Base-by-base conservation (phyloP, 495 filamentous ascomycete species). In the Pyrenula massariospora region DNA sequence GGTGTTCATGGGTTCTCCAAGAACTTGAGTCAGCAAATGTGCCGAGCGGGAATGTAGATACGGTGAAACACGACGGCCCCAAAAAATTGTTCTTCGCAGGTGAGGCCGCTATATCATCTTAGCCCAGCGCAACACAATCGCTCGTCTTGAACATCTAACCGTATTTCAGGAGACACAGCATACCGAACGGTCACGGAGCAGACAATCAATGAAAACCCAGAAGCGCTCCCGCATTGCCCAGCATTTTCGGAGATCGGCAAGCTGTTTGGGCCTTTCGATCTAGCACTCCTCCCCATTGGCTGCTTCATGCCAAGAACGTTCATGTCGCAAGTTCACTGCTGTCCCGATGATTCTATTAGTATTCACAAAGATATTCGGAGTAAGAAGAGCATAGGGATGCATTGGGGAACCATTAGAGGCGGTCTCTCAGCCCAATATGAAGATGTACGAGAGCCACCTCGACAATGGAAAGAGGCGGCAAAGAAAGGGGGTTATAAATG, bases 1-100 rank as follows among this genome's bases (percentile, higher is more conserved):
- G 79, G 79, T 73, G 73, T 21, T 75, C 76, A 49, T 82, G 78
- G 78, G 65, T 70, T n/a, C 54, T 82, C 5, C 64, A 71, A 19
- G 22, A 19, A n/a, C 48, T 22, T 23, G 3, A 2, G 23, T n/a
- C 5, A 25, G n/a, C 3, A 2, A 20, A 5, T 22, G 2, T 2
- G n/a, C 2, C 48, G 31, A 42, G 15, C 15, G 31, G 31, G 31
- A 15, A 42, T 15, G 5, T 15, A 12, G 20, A 12, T 3, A 19
- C 10, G 11, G 24, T 15, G 5, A 15, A 48, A 1, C 2, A 42
- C 11, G 47, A 10, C 22, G 22, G 5, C 1, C 2, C 51, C 2
- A 1, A 3, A 21, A 61, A 53, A 31, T 12, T 59, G 10, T 61
- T 59, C 25, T 56, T 57, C 24, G 25, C 53, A 56, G 67, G 31